These are phyloP conservation scores for Plasmodium berghei DNA, from an alignment of 169 alveolate species.

Conservation along the genomic window DNA sequence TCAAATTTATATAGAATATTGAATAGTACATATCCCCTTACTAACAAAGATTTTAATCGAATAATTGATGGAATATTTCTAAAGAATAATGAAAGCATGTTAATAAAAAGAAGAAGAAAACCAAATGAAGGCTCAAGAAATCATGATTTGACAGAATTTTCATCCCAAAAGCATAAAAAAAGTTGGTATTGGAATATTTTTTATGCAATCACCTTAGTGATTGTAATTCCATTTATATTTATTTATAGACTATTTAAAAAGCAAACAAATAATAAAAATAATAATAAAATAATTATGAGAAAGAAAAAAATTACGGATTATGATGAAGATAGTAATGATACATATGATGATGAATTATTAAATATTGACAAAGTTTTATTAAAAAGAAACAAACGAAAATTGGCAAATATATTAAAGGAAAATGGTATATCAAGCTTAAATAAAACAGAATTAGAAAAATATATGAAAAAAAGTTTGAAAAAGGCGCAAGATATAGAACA, in stretches of 20 bases:
- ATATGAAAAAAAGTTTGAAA: constrained; percentile 18
- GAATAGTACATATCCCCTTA: constrained; percentile 28
- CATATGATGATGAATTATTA: constrained; percentile 16
- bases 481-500: constrained; percentile 12
- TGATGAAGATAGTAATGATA: constrained; percentile 23
- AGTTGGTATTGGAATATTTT: constrained; percentile 71
- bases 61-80: constrained; percentile 9
- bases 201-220: constrained; percentile 43
- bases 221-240: constrained; percentile 58
- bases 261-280: constrained; percentile 23
- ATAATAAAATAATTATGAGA: constrained; percentile 27
- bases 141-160: constrained; percentile 31
- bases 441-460: constrained; percentile 10
- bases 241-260: constrained; percentile 45
- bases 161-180: constrained; percentile 27
- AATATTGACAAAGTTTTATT: constrained; percentile 16
- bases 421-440: not conserved
- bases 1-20: constrained; percentile 39
- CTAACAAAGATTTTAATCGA: constrained; percentile 34
- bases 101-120: constrained; percentile 43
- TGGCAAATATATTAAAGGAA: not conserved
- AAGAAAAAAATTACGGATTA: constrained; percentile 40
- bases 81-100: constrained; percentile 15
- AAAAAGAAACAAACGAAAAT: constrained; percentile 6
- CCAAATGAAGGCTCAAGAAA: constrained; percentile 9